These are phyloP conservation scores for Trichoderma brevicompactum DNA, from an alignment of 2,329 filamentous ascomycete genomes.

Conservation along the genomic window DNA sequence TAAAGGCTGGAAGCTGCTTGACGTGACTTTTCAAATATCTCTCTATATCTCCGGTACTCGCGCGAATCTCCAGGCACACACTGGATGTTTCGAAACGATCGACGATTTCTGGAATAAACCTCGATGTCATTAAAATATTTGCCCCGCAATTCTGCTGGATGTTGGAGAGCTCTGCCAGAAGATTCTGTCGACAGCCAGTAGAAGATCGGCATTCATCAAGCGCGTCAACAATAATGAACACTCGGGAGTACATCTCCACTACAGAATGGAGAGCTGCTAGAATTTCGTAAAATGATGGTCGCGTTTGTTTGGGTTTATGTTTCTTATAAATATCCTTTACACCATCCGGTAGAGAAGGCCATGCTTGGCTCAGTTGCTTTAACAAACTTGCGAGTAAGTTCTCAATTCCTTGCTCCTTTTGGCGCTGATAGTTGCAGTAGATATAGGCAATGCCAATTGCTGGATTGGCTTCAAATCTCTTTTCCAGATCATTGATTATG, in stretches of 20 bases:
- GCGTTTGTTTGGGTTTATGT: neutral
- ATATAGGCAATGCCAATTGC: constrained; percentile 48
- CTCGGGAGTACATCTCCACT: neutral
- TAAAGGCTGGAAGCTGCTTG: neutral
- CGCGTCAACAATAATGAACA: constrained; percentile 5
- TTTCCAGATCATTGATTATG: constrained; percentile 46
- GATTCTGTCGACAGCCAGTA: neutral
- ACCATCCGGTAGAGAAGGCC: neutral
- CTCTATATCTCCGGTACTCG: constrained; percentile 2
- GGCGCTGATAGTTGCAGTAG: constrained; percentile 49
- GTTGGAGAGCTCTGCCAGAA: neutral
- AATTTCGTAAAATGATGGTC: neutral
- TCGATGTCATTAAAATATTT: constrained; percentile 32
- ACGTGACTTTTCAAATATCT: neutral
- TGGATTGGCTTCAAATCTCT: constrained; percentile 31
- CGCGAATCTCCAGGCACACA: neutral
- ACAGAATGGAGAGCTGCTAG: neutral
- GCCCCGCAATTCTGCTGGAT: neutral
- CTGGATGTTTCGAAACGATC: neutral
- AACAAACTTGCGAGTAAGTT: neutral
- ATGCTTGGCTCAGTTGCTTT: neutral
- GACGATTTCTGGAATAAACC: neutral
- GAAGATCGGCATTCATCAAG: constrained; percentile 10
- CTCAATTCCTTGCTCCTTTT: constrained; percentile 35
- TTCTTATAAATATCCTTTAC: neutral